These are phyloP conservation scores for Microbotryum lychnidis-dioicae DNA, from an alignment of 1,284 basidiomycete species.

Conservation along the genomic window DNA sequence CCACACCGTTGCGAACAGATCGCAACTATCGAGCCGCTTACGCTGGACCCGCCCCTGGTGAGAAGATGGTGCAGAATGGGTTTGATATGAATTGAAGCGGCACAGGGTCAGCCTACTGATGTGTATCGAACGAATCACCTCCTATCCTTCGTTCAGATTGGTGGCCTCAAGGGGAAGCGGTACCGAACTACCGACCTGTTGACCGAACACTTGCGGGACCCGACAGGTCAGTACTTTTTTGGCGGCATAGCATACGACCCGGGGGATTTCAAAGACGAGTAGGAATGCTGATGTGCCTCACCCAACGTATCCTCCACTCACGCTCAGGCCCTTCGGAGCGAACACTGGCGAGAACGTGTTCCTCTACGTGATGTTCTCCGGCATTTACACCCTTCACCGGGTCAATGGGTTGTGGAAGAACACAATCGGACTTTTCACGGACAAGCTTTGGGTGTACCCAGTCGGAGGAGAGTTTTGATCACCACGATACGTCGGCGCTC, in stretches of 20 bases:
- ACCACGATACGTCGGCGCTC: no score
- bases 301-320: neutral
- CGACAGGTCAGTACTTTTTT: neutral
- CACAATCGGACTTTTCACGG: constrained; percentile 1
- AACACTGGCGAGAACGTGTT: neutral
- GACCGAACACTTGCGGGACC: neutral
- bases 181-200: constrained; percentile 3
- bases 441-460: constrained; percentile 2
- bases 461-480: constrained; percentile 8
- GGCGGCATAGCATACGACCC: neutral
- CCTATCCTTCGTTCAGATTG: neutral
- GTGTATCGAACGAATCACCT: neutral
- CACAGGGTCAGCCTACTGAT: neutral
- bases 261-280: neutral
- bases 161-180: constrained; percentile 3
- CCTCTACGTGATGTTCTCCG: constrained; percentile 8
- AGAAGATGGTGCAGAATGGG: neutral
- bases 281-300: neutral
- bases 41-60: constrained; percentile 3
- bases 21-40: constrained; percentile 2
- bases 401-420: neutral
- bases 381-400: neutral
- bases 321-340: neutral
- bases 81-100: neutral
- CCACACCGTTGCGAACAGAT: constrained; percentile 1